phyloP scores from a whole-genome alignment of 208 protist genomes.

The Porcisia hertigi region DNA sequence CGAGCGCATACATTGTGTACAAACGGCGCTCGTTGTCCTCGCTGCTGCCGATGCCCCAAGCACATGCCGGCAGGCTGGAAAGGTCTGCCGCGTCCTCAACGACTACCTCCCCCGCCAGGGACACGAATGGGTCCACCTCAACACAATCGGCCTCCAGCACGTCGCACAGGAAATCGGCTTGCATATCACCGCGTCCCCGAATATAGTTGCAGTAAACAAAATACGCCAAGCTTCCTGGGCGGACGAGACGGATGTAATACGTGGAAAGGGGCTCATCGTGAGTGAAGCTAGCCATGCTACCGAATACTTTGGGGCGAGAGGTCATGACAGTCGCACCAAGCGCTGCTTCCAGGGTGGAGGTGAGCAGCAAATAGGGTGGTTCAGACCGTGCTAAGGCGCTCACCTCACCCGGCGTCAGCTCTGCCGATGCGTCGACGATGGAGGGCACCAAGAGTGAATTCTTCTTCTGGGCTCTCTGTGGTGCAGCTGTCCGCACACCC shows the following conservation, averaged over 20 bases:
- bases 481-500: slow-evolving; percentile 20
- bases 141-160: slow-evolving; percentile 73
- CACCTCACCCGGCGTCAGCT: slow-evolving; percentile 15
- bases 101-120: slow-evolving; percentile 48
- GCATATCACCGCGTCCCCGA: slow-evolving; percentile 47
- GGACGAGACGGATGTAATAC: slow-evolving; percentile 69
- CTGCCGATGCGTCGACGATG: background rate
- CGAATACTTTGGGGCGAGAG: slow-evolving; percentile 71
- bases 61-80: slow-evolving; percentile 56
- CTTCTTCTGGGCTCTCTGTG: slow-evolving; percentile 5
- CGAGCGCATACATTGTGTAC: slow-evolving; percentile 73
- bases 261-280: slow-evolving; percentile 29
- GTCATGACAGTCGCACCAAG: slow-evolving; percentile 54
- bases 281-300: slow-evolving; percentile 39
- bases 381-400: slow-evolving; percentile 31
- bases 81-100: slow-evolving; percentile 38
- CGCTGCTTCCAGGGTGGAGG: slow-evolving; percentile 63
- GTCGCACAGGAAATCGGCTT: slow-evolving; percentile 76
- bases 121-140: slow-evolving; percentile 67
- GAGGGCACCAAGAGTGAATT: background rate
- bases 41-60: slow-evolving; percentile 61
- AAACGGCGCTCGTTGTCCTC: slow-evolving; percentile 64
- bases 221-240: slow-evolving; percentile 54
- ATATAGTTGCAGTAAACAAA: slow-evolving; percentile 72
- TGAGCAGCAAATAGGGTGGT: slow-evolving; percentile 54